phyloP scores from a whole-genome alignment of 371 early-diverging fungal genomes.

The Conidiobolus incongruus region DNA sequence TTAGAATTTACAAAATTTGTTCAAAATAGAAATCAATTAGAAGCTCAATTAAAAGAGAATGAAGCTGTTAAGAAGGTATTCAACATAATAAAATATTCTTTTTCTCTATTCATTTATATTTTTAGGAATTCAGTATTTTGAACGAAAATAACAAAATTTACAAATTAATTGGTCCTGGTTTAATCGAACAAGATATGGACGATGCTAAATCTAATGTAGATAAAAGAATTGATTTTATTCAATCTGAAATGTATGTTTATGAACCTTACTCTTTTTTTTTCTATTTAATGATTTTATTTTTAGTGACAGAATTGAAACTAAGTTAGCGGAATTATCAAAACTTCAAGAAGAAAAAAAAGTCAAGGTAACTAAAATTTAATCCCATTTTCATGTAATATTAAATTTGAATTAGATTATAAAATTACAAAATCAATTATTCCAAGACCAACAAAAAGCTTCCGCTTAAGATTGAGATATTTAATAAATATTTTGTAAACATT shows the following conservation, averaged over 20 bases:
- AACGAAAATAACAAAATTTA: slow-evolving; percentile 64
- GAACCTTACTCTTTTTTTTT: too few species aligned
- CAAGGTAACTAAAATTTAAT: too few species aligned
- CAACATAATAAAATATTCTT: background rate
- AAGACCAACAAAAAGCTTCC: too few species aligned
- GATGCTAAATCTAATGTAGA: slow-evolving; percentile 77
- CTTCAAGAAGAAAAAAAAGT: too few species aligned
- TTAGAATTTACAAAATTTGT: slow-evolving; percentile 61
- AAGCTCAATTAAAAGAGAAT: slow-evolving; percentile 89
- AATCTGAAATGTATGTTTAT: slow-evolving; percentile 57
- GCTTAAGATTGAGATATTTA: too few species aligned
- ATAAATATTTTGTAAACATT: too few species aligned
- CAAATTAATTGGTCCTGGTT: slow-evolving; percentile 87
- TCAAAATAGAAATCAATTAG: slow-evolving; percentile 54
- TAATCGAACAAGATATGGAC: slow-evolving; percentile 71
- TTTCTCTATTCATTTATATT: background rate
- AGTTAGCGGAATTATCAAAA: too few species aligned
- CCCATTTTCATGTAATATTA: too few species aligned
- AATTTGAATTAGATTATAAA: too few species aligned
- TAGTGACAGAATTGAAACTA: too few species aligned
- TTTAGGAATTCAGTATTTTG: slow-evolving; percentile 64
- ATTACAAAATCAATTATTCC: too few species aligned
- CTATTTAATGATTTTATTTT: too few species aligned
- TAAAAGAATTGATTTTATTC: slow-evolving; percentile 82
- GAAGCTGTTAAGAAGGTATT: slow-evolving; percentile 62